Evolutionary conservation across 495 filamentous ascomycete genomes (phyloP).

Genomic region (Neurospora sp.): DNA sequence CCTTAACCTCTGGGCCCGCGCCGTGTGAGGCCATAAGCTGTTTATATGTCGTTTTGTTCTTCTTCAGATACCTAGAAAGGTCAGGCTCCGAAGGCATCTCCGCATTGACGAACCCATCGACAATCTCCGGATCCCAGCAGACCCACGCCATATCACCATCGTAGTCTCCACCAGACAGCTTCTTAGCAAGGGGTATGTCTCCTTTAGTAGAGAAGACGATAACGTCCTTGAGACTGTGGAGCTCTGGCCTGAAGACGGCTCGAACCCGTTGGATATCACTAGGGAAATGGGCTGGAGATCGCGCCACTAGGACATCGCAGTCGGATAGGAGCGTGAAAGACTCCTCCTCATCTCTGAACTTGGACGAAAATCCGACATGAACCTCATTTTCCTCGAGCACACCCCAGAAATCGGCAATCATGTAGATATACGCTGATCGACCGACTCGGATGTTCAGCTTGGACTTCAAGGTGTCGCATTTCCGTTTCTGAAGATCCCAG

Average conservation of each 20-base stretch:
- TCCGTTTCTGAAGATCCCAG: slow-evolving; percentile 39
- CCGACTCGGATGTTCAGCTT: slow-evolving; percentile 63
- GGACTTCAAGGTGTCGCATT: slow-evolving; percentile 46
- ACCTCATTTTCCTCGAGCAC: slow-evolving; percentile 66
- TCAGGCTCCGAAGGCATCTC: slow-evolving; percentile 40
- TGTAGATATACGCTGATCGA: slow-evolving; percentile 67
- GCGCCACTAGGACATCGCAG: slow-evolving; percentile 75
- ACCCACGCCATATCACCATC: slow-evolving; percentile 87
- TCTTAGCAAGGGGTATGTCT: slow-evolving; percentile 58
- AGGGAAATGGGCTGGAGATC: slow-evolving; percentile 67
- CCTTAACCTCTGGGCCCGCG: not conserved
- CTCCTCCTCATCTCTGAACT: slow-evolving; percentile 41
- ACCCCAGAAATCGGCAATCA: slow-evolving; percentile 69
- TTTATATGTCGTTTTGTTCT: slow-evolving; percentile 43
- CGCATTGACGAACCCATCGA: slow-evolving; percentile 65
- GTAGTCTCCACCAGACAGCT: slow-evolving; percentile 89
- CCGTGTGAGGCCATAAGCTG: slow-evolving; percentile 26
- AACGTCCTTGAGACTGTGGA: slow-evolving; percentile 73
- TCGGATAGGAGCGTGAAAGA: slow-evolving; percentile 53
- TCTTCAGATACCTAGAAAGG: slow-evolving; percentile 45
- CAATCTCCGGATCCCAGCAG: slow-evolving; percentile 76
- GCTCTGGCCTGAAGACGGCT: slow-evolving; percentile 49
- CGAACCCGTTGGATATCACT: slow-evolving; percentile 74
- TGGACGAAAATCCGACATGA: slow-evolving; percentile 68
- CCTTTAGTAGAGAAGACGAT: slow-evolving; percentile 76